phyloP scores from a whole-genome alignment of 2,329 filamentous ascomycete species.

The Fusarium sp. region DNA sequence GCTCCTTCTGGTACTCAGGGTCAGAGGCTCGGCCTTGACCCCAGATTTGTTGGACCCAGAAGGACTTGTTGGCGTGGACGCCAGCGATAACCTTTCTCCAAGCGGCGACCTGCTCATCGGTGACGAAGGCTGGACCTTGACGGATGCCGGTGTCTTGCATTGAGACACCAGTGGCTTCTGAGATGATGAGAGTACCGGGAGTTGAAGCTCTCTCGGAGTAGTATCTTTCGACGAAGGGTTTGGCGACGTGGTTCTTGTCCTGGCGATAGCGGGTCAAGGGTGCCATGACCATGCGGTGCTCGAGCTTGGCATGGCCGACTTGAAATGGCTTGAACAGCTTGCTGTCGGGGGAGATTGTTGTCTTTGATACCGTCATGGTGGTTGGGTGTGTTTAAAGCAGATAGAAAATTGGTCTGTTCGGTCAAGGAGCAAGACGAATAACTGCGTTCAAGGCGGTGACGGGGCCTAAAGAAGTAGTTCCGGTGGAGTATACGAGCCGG shows the following conservation, averaged over 20 bases:
- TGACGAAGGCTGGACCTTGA: slow-evolving; percentile 29
- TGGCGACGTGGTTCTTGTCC: slow-evolving; percentile 56
- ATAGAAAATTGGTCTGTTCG: no score
- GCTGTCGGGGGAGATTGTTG: slow-evolving; percentile 25
- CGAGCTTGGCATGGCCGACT: slow-evolving; percentile 37
- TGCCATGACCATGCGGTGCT: slow-evolving; percentile 48
- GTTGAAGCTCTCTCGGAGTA: slow-evolving; percentile 56
- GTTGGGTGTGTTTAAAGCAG: no score
- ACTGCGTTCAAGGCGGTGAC: neutral
- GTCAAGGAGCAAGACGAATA: no score
- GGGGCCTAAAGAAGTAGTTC: neutral
- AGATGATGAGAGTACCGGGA: slow-evolving; percentile 59
- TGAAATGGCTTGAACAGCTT: slow-evolving; percentile 47
- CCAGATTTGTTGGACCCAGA: slow-evolving; percentile 51
- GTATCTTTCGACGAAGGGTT: slow-evolving; percentile 49
- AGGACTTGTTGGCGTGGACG: slow-evolving; percentile 51
- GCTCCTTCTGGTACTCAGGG: slow-evolving; percentile 39
- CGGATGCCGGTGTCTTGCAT: slow-evolving; percentile 30
- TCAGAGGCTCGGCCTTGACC: slow-evolving; percentile 42
- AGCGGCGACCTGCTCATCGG: slow-evolving; percentile 46
- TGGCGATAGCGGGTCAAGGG: slow-evolving; percentile 65
- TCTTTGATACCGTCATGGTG: slow-evolving; percentile 32
- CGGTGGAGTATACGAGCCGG: neutral
- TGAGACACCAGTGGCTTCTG: slow-evolving; percentile 51
- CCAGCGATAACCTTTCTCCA: slow-evolving; percentile 50